A percentile compares a stretch with the other conserved stretches of the same genome.
Conservation (phyloP, 2,329 filamentous ascomycete genomes). For the Botrytis paeoniae region DNA sequence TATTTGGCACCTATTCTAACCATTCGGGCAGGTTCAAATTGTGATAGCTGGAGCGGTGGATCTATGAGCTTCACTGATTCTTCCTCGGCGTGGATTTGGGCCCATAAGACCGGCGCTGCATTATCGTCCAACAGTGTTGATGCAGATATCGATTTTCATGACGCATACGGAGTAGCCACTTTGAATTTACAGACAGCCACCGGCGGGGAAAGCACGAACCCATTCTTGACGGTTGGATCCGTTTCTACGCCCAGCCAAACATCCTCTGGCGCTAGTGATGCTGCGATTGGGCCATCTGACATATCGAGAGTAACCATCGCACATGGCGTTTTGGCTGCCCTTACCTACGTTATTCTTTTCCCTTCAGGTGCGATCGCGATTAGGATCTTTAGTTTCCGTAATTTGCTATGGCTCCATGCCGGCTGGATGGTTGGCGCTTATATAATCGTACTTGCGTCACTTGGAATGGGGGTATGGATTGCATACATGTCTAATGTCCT, state of each 20-base stretch:
- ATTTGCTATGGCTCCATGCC: constrained; percentile 48
- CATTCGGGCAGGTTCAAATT: constrained; percentile 45
- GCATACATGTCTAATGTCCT: constrained; percentile 27
- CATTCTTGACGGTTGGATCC: constrained; percentile 25
- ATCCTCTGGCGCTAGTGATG: constrained; percentile 5
- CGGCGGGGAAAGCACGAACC: constrained; percentile 42
- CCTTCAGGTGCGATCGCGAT: constrained; percentile 61
- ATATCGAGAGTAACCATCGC: constrained; percentile 32
- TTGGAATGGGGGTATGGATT: constrained; percentile 54
- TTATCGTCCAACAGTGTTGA: constrained; percentile 46
- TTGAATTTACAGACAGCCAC: constrained; percentile 49
- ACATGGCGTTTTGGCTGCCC: constrained; percentile 57
- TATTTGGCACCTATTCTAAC: constrained; percentile 15
- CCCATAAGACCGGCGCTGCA: constrained; percentile 44
- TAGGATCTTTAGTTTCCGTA: constrained; percentile 52
- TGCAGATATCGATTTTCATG: constrained; percentile 46
- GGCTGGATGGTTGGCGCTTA: constrained; percentile 55
- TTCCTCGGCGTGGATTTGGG: constrained; percentile 51
- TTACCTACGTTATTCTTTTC: constrained; percentile 57
- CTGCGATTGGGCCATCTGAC: not conserved
- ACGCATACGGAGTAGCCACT: constrained; percentile 41
- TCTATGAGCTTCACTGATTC: constrained; percentile 47
- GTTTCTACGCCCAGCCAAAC: not conserved
- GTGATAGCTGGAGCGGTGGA: constrained; percentile 51
- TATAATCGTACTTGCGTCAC: constrained; percentile 56